phyloP scores from a whole-genome alignment of 2,329 filamentous ascomycete species.

The Leptosphaerulina australis region DNA sequence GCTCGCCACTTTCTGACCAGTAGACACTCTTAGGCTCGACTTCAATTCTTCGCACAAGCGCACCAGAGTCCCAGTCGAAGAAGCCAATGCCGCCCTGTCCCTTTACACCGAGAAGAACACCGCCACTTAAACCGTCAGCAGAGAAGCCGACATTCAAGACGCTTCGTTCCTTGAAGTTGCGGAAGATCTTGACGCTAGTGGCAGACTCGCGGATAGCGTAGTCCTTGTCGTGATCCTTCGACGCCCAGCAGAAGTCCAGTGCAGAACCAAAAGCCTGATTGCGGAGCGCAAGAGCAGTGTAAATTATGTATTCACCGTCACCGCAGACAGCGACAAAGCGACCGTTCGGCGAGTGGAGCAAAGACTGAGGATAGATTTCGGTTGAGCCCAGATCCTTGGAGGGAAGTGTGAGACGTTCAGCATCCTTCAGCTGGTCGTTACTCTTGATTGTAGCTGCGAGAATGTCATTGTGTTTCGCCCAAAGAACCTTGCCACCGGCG shows the following conservation, averaged over 20 bases:
- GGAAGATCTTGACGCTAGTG: slow-evolving; percentile 95
- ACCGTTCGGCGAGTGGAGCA: slow-evolving; percentile 95
- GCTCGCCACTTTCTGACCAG: slow-evolving; percentile 96
- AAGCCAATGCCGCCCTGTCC: slow-evolving; percentile 94
- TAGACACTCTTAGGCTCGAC: slow-evolving; percentile 75
- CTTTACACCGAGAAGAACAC: slow-evolving; percentile 89
- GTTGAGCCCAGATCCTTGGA: slow-evolving; percentile 96
- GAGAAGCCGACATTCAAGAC: slow-evolving; percentile 94
- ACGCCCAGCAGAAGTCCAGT: slow-evolving; percentile 94
- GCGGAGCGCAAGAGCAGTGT: slow-evolving; percentile 93
- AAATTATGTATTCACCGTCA: slow-evolving; percentile 98
- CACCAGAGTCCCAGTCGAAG: slow-evolving; percentile 93
- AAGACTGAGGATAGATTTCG: slow-evolving; percentile 93
- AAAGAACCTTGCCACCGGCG: slow-evolving; percentile 90
- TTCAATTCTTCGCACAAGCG: slow-evolving; percentile 90
- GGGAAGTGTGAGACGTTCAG: slow-evolving; percentile 80
- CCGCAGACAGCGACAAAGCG: slow-evolving; percentile 89
- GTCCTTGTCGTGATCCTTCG: slow-evolving; percentile 97
- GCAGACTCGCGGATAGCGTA: slow-evolving; percentile 95
- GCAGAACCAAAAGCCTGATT: slow-evolving; percentile 98
- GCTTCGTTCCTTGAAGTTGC: slow-evolving; percentile 95
- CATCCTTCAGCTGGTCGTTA: slow-evolving; percentile 87
- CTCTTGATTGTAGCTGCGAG: slow-evolving; percentile 95
- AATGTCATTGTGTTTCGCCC: slow-evolving; percentile 94
- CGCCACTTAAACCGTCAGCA: slow-evolving; percentile 87